Percentiles rank a stretch among this genome's conserved stretches.
Conservation (phyloP, 192 early-diverging fungal genomes). For the Geosiphon pyriformis region DNA sequence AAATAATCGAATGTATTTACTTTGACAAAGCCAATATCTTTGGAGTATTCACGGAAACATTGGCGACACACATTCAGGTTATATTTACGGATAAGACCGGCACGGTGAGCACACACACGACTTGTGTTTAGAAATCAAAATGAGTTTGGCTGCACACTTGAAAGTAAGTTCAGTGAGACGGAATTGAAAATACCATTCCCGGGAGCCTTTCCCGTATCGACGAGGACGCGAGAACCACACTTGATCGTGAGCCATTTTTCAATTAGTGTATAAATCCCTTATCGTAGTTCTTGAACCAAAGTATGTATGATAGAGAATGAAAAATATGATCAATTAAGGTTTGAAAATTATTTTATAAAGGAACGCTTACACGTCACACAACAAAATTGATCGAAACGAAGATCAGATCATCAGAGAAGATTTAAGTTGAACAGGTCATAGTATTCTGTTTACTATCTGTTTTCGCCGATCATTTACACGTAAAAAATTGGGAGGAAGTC, state of each 20-base stretch:
- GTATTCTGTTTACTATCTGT: background rate
- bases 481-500: background rate
- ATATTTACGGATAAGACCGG: slow-evolving; percentile 99
- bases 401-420: too few relatives aligned
- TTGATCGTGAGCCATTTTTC: slow-evolving; percentile 90
- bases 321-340: too few relatives aligned
- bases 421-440: background rate
- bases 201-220: slow-evolving; percentile 96
- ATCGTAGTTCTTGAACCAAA: too few relatives aligned
- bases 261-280: too few relatives aligned
- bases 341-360: too few relatives aligned
- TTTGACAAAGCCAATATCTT: slow-evolving; percentile 99
- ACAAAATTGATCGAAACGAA: too few relatives aligned
- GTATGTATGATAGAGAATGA: too few relatives aligned
- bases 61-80: slow-evolving; percentile 98
- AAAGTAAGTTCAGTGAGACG: too few relatives aligned
- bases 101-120: slow-evolving; percentile 98
- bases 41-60: slow-evolving; percentile 99
- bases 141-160: too few relatives aligned
- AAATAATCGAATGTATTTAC: too few relatives aligned
- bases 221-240: slow-evolving; percentile 98
- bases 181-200: slow-evolving; percentile 92
- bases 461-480: background rate
- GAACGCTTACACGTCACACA: too few relatives aligned
- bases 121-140: slow-evolving; percentile 33